Conservation (phyloP, 768 basidiomycete genomes). For the Rhizopogon vesiculosus region DNA sequence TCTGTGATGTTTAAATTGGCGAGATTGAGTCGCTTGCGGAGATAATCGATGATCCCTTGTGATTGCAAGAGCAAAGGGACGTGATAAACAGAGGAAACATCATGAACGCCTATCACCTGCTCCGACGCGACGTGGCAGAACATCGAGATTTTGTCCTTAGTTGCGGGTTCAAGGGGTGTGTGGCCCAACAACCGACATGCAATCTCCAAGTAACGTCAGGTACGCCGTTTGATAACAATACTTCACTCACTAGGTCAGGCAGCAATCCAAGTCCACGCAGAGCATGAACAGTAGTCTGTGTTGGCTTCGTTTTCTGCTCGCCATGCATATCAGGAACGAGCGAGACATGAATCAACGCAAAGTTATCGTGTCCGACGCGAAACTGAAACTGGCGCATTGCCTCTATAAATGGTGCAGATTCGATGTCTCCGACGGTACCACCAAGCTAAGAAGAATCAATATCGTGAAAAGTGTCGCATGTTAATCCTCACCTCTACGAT, state of each 20-base stretch:
- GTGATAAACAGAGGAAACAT: conserved; percentile 95
- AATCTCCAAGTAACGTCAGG: conserved; percentile 48
- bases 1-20: conserved; percentile 47
- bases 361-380: conserved; percentile 94
- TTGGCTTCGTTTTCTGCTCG: conserved; percentile 99
- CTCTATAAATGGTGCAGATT: conserved; percentile 96
- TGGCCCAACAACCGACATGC: conserved; percentile 85
- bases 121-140: conserved; percentile 93
- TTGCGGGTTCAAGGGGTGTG: conserved; percentile 74
- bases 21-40: conserved; percentile 79
- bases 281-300: conserved; percentile 94
- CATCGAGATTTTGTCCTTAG: conserved; percentile 97
- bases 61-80: conserved; percentile 89
- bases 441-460: conserved; percentile 61
- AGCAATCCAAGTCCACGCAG: conserved; percentile 88
- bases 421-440: conserved; percentile 97
- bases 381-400: conserved; percentile 99
- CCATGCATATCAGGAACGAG: conserved; percentile 99
- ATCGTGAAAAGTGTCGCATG: neutral
- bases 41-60: conserved; percentile 87
- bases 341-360: conserved; percentile 94
- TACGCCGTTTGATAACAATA: neutral
- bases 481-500: conserved; percentile 80
- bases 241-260: conserved; percentile 73
- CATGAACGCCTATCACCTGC: conserved; percentile 93